Evolutionary conservation across 2,329 filamentous ascomycete species (phyloP).

Genomic region (Cyphellophora europaea): DNA sequence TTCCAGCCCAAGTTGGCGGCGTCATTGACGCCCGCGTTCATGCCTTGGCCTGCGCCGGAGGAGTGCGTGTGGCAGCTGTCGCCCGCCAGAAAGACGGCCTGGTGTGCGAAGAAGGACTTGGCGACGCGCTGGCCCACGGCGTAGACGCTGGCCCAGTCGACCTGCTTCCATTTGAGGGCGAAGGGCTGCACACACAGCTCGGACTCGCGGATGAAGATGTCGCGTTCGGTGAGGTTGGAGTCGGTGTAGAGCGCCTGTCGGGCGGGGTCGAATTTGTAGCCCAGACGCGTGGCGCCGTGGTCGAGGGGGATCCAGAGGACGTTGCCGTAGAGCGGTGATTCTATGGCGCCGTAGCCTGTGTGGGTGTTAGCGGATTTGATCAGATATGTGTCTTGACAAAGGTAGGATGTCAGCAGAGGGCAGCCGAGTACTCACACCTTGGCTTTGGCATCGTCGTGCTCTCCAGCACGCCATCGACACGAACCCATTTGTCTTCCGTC

Average conservation of each 20-base stretch:
- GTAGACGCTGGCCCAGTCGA: constrained; percentile 38
- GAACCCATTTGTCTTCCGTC: constrained; percentile 44
- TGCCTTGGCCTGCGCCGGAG: constrained; percentile 18
- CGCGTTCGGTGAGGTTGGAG: constrained; percentile 22
- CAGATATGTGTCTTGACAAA: too few species aligned
- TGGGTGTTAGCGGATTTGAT: too few species aligned
- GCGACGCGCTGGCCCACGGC: constrained; percentile 32
- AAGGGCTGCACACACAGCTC: constrained; percentile 31
- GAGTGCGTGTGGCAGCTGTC: constrained; percentile 15
- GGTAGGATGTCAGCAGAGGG: too few species aligned
- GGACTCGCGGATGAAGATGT: constrained; percentile 29
- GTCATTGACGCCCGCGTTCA: constrained; percentile 19
- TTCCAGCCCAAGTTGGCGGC: constrained; percentile 19
- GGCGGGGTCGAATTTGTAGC: constrained; percentile 41
- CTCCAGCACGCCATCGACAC: constrained; percentile 41
- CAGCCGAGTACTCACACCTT: too few species aligned
- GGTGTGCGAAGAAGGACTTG: constrained; percentile 13
- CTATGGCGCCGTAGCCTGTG: constrained; percentile 42
- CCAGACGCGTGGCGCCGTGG: constrained; percentile 44
- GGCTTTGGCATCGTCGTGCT: constrained; percentile 39
- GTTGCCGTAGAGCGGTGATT: constrained; percentile 44
- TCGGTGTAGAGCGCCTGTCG: constrained; percentile 26
- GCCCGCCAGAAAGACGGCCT: constrained; percentile 15
- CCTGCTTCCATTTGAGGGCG: constrained; percentile 27
- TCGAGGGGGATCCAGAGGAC: constrained; percentile 47